Conservation (phyloP, 192 early-diverging fungal species). For the Coemansia umbellata region DNA sequence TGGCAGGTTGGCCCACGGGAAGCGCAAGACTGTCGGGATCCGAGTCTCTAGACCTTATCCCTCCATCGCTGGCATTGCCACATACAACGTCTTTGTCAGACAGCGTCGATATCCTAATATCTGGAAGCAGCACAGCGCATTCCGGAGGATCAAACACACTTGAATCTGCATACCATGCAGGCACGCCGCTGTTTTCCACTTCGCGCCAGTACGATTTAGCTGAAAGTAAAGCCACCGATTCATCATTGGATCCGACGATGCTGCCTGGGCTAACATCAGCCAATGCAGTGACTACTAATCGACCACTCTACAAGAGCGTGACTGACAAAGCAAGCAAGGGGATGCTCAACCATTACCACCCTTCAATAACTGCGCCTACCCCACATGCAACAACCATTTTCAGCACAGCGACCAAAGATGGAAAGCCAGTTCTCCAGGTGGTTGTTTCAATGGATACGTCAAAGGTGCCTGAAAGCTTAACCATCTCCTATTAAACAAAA, state of each 20-base stretch:
- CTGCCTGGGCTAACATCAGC: background rate
- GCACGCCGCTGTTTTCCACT: slow-evolving; percentile 27
- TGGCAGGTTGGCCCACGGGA: background rate
- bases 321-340: slow-evolving; percentile 12
- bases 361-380: background rate
- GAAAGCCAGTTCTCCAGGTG: slow-evolving; percentile 37
- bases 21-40: slow-evolving; percentile 16
- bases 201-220: background rate
- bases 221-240: background rate
- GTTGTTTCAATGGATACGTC: slow-evolving; percentile 30
- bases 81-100: slow-evolving; percentile 1
- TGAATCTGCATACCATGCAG: slow-evolving; percentile 21
- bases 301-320: slow-evolving; percentile 30
- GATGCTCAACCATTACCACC: slow-evolving; percentile 3
- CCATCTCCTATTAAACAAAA: slow-evolving; percentile 14
- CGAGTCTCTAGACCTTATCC: slow-evolving; percentile 17
- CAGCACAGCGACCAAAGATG: slow-evolving; percentile 26
- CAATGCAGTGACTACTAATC: slow-evolving; percentile 17
- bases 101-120: slow-evolving; percentile 14
- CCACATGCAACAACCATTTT: slow-evolving; percentile 16
- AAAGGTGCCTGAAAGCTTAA: slow-evolving; percentile 15
- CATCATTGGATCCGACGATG: background rate
- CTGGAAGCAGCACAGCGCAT: background rate
- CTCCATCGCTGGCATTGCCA: slow-evolving; percentile 16
- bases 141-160: background rate